Conservation (phyloP, 2,329 filamentous ascomycete species). For the Penicillium sp. region DNA sequence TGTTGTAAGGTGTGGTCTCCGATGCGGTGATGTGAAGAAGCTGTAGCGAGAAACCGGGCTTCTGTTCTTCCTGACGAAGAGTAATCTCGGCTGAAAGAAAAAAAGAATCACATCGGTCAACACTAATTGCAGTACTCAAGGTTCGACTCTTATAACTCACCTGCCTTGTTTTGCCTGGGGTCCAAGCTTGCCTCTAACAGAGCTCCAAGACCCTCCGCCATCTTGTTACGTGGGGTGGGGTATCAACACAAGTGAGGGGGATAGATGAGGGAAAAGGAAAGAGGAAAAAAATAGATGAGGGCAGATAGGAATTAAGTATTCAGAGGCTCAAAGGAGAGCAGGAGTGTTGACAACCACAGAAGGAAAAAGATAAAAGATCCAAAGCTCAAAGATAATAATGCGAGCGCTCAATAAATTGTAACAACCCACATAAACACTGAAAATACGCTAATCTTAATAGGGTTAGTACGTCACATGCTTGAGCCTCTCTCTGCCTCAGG, state of each 20-base stretch:
- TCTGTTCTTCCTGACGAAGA: constrained; percentile 75
- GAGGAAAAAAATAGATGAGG: not conserved
- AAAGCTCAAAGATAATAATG: constrained; percentile 24
- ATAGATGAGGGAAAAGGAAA: constrained; percentile 10
- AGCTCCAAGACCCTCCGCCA: constrained; percentile 61
- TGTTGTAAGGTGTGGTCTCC: constrained; percentile 69
- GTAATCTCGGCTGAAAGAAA: constrained; percentile 69
- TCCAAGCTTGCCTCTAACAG: constrained; percentile 90
- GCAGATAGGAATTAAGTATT: not conserved
- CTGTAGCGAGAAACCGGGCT: constrained; percentile 81
- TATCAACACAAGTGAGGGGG: constrained; percentile 24
- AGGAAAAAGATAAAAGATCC: constrained; percentile 10
- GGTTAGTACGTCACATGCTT: constrained; percentile 20
- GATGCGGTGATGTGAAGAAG: constrained; percentile 89
- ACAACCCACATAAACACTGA: constrained; percentile 25
- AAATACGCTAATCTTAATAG: constrained; percentile 11
- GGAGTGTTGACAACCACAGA: constrained; percentile 3
- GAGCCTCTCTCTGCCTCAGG: constrained; percentile 7
- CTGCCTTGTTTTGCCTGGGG: constrained; percentile 83
- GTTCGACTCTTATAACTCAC: constrained; percentile 50
- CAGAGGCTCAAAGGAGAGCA: not conserved
- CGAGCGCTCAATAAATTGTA: constrained; percentile 24
- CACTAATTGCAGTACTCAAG: not conserved
- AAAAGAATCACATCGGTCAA: constrained; percentile 4
- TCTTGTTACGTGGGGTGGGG: constrained; percentile 43